These are phyloP conservation scores for Choiromyces venosus DNA, from an alignment of 495 filamentous ascomycete genomes.

Conservation along the genomic window DNA sequence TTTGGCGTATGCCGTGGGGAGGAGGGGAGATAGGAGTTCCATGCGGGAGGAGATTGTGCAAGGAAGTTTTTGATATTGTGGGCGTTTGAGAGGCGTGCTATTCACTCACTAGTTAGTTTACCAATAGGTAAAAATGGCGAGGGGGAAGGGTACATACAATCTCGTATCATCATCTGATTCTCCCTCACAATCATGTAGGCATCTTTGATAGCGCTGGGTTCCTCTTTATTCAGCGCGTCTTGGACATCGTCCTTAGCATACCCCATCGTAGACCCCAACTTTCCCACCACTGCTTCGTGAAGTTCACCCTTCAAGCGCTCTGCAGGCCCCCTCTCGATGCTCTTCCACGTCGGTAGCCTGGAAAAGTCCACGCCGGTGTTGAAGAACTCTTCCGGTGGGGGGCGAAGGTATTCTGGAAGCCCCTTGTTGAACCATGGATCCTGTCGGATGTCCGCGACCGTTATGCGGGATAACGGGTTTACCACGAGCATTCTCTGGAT, in stretches of 20 bases:
- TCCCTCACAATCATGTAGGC: slow-evolving; percentile 96
- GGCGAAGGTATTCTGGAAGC: slow-evolving; percentile 75
- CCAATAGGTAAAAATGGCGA: slow-evolving; percentile 17
- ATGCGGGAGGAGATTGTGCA: slow-evolving; percentile 51
- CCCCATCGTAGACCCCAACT: slow-evolving; percentile 95
- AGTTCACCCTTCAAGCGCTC: slow-evolving; percentile 76
- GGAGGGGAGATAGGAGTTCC: slow-evolving; percentile 44
- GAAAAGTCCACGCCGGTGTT: slow-evolving; percentile 88
- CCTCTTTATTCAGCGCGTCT: slow-evolving; percentile 81
- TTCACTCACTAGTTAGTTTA: background rate
- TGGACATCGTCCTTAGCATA: slow-evolving; percentile 92
- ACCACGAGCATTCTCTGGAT: slow-evolving; percentile 93
- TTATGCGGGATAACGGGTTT: slow-evolving; percentile 88
- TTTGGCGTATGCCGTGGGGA: slow-evolving; percentile 41
- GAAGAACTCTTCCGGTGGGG: slow-evolving; percentile 86
- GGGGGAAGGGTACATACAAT: slow-evolving; percentile 46
- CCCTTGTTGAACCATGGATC: slow-evolving; percentile 92
- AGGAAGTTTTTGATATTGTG: slow-evolving; percentile 49
- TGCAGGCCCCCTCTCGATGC: slow-evolving; percentile 70
- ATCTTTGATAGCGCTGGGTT: slow-evolving; percentile 97
- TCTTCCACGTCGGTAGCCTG: slow-evolving; percentile 75
- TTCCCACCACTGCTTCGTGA: slow-evolving; percentile 82
- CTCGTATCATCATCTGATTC: slow-evolving; percentile 97
- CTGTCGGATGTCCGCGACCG: slow-evolving; percentile 84
- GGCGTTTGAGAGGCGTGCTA: slow-evolving; percentile 49